Conservation (phyloP, 2,329 filamentous ascomycete species). For the Fusarium chlamydosporum region DNA sequence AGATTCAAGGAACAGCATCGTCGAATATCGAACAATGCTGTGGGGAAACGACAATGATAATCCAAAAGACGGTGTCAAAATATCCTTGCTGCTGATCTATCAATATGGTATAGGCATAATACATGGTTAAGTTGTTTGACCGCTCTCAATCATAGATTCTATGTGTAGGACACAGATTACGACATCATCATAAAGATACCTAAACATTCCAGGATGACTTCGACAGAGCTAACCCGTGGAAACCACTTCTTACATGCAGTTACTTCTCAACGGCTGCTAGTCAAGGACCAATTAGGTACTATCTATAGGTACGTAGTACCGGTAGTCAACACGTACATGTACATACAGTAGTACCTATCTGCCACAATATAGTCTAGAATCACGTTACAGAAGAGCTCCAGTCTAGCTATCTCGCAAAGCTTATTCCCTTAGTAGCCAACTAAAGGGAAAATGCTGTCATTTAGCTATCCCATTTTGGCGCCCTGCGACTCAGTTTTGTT, state of each 20-base stretch:
- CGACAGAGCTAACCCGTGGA: not conserved
- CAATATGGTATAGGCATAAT: not conserved
- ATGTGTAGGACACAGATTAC: not conserved
- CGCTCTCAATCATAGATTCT: not conserved
- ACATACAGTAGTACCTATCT: not conserved
- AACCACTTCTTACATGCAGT: not conserved
- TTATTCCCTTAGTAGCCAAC: not conserved
- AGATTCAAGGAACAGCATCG: not conserved
- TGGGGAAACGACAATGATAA: constrained; percentile 4
- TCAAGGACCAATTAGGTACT: constrained; percentile 3
- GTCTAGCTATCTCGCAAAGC: not conserved
- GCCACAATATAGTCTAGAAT: not conserved
- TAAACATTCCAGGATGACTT: not conserved
- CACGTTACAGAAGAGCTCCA: not conserved
- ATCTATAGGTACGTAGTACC: too few species aligned
- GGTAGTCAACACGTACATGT: too few species aligned
- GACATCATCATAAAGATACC: not conserved
- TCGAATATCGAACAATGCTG: not conserved
- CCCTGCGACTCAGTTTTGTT: constrained; percentile 8
- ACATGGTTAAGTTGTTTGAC: not conserved
- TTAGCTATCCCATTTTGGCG: not conserved
- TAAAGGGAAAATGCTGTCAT: not conserved
- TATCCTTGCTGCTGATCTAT: constrained; percentile 30
- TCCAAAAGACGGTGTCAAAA: constrained; percentile 4
- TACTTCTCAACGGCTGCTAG: constrained; percentile 19